Evolutionary conservation across 2,329 filamentous ascomycete species (phyloP).

Genomic region (Fusarium sp.): DNA sequence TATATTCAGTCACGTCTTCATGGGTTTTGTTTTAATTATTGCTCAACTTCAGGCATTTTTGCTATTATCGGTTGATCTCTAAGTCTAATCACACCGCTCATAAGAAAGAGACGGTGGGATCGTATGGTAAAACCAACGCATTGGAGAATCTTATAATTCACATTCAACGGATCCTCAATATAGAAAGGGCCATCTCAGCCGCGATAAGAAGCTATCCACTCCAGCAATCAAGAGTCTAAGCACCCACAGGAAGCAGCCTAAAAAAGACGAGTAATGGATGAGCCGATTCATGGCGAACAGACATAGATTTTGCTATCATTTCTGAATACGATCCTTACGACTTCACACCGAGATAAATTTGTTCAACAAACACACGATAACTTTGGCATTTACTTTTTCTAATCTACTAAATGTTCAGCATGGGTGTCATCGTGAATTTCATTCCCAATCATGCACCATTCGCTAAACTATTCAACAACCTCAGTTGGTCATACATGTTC

Average conservation of each 20-base stretch:
- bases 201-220: not conserved
- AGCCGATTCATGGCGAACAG: not conserved
- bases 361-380: slow-evolving; percentile 6
- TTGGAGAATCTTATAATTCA: not conserved
- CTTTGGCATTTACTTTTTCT: slow-evolving; percentile 43
- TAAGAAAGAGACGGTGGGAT: not conserved
- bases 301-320: not conserved
- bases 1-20: not conserved
- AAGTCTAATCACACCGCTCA: not conserved
- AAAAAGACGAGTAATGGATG: not conserved
- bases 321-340: no score
- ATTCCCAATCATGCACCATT: slow-evolving; percentile 37
- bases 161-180: not conserved
- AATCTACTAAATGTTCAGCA: slow-evolving; percentile 42
- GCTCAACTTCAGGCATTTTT: not conserved
- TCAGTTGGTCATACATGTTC: slow-evolving; percentile 13
- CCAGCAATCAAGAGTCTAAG: not conserved
- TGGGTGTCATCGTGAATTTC: slow-evolving; percentile 42
- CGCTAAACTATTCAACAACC: slow-evolving; percentile 40
- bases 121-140: not conserved
- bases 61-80: not conserved
- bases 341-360: not conserved
- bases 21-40: not conserved
- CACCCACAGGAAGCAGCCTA: not conserved
- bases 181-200: not conserved